phyloP scores from a whole-genome alignment of 306 rosid genomes.

The Luffa aegyptiaca region DNA sequence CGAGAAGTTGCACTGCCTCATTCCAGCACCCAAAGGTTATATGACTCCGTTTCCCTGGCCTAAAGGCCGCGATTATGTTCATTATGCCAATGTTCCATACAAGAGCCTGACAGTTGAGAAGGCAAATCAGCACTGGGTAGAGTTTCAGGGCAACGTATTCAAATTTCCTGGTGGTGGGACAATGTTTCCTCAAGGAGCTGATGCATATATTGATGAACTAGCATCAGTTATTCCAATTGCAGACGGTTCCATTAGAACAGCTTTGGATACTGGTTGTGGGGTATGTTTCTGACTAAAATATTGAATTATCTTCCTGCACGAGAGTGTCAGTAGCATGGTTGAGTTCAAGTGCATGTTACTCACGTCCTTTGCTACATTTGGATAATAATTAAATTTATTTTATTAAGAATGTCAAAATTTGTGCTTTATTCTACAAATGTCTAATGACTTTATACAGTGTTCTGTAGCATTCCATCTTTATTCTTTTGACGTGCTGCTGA shows the following conservation, averaged over 20 bases:
- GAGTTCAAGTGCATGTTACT: neutral
- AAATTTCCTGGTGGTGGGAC: conserved; percentile 99
- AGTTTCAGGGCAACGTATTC: conserved; percentile 77
- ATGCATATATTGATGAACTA: conserved; percentile 86
- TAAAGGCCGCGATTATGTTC: conserved; percentile 81
- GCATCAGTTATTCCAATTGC: conserved; percentile 76
- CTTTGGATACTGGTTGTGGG: conserved; percentile 94
- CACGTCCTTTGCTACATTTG: neutral
- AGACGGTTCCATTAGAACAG: conserved; percentile 85
- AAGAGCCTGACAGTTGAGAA: conserved; percentile 84
- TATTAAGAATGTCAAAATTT: neutral
- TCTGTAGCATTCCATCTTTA: no score
- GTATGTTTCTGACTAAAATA: conserved; percentile 28
- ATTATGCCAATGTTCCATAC: conserved; percentile 84
- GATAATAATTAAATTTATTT: neutral
- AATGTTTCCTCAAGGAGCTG: conserved; percentile 94
- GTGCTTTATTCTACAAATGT: neutral
- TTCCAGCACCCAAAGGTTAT: conserved; percentile 87
- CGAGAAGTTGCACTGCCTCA: conserved; percentile 78
- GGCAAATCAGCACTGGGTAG: conserved; percentile 93
- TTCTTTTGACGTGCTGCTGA: neutral
- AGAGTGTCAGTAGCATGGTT: neutral
- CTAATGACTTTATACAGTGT: neutral
- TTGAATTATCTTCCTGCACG: neutral
- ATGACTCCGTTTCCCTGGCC: conserved; percentile 91